A percentile compares a stretch with the other conserved stretches of the same genome.
Evolutionary conservation across 176 grass and related monocot species (phyloP).

Genomic region (Oryza meridionalis): DNA sequence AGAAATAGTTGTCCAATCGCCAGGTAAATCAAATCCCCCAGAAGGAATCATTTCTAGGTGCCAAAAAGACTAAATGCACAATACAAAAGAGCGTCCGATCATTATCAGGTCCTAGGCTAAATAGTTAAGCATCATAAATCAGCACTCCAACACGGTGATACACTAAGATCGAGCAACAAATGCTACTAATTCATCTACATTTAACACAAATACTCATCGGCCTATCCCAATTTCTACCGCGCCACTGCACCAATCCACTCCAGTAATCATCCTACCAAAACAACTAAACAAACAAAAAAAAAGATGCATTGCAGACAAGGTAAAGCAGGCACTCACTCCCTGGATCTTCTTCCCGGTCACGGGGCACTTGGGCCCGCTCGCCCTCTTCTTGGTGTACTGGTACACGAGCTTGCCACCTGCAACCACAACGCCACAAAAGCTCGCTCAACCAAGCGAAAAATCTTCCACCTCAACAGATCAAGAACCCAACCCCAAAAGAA

Average conservation of each 20-base stretch:
- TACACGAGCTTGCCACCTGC: constrained; percentile 92
- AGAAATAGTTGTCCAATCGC: not conserved
- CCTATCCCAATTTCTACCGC: not conserved
- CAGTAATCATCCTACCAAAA: not conserved
- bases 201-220: not conserved
- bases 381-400: constrained; percentile 95
- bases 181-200: not conserved
- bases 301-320: not conserved
- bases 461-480: not conserved
- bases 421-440: constrained; percentile 2
- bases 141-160: not conserved
- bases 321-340: constrained; percentile 58
- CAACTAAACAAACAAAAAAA: not conserved
- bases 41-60: no score
- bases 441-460: not conserved
- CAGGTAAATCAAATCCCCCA: not conserved
- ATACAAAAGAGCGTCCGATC: no score
- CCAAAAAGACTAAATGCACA: no score
- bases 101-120: not conserved
- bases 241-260: not conserved
- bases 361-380: constrained; percentile 89
- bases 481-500: not conserved
- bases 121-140: not conserved
- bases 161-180: not conserved
- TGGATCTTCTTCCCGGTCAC: constrained; percentile 97